These are phyloP conservation scores for Hordeum pubiflorum DNA, from an alignment of 202 grass and related monocot genomes.

Conservation along the genomic window DNA sequence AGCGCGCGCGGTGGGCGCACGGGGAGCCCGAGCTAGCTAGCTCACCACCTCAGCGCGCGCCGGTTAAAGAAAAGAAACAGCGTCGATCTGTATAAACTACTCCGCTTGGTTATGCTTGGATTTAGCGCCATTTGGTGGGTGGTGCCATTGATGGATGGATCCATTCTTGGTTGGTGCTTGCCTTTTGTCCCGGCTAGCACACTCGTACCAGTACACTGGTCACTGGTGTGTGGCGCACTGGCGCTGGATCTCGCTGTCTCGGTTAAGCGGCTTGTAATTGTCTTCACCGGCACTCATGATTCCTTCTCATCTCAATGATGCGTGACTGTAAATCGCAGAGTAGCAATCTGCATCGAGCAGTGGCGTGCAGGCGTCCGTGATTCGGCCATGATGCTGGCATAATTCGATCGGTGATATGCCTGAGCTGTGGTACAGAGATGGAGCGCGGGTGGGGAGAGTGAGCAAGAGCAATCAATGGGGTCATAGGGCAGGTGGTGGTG, in stretches of 20 bases:
- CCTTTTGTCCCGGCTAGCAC: not conserved
- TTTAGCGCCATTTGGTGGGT: slow-evolving; percentile 3
- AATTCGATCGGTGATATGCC: no score
- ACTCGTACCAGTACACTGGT: not conserved
- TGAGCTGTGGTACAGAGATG: no score
- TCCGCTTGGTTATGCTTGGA: not conserved
- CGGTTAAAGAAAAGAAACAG: not conserved
- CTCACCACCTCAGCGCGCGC: not conserved
- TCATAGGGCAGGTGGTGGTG: no score
- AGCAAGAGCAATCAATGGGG: no score
- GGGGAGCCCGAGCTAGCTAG: not conserved
- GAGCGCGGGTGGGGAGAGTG: no score
- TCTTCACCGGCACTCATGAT: no score
- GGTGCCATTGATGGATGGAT: slow-evolving; percentile 17
- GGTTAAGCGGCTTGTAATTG: no score
- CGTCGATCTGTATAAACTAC: not conserved
- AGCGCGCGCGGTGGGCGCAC: not conserved
- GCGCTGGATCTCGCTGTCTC: not conserved
- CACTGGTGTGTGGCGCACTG: not conserved
- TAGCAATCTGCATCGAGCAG: no score
- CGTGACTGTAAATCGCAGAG: no score
- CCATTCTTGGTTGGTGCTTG: not conserved
- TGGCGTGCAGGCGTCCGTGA: no score
- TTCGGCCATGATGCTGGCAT: no score
- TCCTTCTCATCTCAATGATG: no score